phyloP scores from a whole-genome alignment of 768 basidiomycete species.

The Nidularia pulvinata region DNA sequence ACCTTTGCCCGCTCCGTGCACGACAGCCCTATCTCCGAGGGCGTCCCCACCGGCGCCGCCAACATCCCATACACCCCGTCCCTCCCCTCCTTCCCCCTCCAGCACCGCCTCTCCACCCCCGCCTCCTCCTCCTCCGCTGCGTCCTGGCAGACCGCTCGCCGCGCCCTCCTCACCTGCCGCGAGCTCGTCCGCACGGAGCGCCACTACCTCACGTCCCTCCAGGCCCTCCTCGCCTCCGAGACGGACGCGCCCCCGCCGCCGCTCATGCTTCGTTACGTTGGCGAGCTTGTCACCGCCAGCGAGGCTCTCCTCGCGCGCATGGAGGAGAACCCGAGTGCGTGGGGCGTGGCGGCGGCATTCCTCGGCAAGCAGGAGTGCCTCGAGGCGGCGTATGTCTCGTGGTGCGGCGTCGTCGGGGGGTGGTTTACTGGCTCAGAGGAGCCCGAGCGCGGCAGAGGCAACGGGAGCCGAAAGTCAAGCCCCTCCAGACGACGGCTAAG shows the following conservation, averaged over 20 bases:
- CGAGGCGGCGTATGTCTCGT: slow-evolving; percentile 55
- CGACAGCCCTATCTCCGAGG: background rate
- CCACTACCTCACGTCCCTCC: slow-evolving; percentile 35
- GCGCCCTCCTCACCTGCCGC: slow-evolving; percentile 33
- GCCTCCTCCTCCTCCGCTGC: slow-evolving; percentile 12
- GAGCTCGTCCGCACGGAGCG: slow-evolving; percentile 42
- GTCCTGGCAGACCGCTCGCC: slow-evolving; percentile 36
- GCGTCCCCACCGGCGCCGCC: background rate
- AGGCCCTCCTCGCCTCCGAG: slow-evolving; percentile 26
- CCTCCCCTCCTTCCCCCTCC: slow-evolving; percentile 17
- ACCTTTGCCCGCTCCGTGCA: background rate
- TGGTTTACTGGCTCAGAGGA: slow-evolving; percentile 28
- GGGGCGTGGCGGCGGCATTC: slow-evolving; percentile 64
- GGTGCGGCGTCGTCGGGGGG: slow-evolving; percentile 55
- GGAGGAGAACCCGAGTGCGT: slow-evolving; percentile 60
- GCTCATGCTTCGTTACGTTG: slow-evolving; percentile 50
- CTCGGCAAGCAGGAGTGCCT: slow-evolving; percentile 50
- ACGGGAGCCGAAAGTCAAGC: background rate
- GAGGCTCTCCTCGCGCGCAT: slow-evolving; percentile 47
- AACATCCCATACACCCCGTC: slow-evolving; percentile 16
- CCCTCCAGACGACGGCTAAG: background rate
- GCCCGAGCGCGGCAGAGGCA: background rate
- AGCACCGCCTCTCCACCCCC: slow-evolving; percentile 18
- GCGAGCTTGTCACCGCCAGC: slow-evolving; percentile 48
- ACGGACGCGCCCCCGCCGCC: slow-evolving; percentile 47